A percentile compares a stretch with the other conserved stretches of the same genome.
Conservation (phyloP, 2,329 filamentous ascomycete genomes). For the Rhinocladiella similis region DNA sequence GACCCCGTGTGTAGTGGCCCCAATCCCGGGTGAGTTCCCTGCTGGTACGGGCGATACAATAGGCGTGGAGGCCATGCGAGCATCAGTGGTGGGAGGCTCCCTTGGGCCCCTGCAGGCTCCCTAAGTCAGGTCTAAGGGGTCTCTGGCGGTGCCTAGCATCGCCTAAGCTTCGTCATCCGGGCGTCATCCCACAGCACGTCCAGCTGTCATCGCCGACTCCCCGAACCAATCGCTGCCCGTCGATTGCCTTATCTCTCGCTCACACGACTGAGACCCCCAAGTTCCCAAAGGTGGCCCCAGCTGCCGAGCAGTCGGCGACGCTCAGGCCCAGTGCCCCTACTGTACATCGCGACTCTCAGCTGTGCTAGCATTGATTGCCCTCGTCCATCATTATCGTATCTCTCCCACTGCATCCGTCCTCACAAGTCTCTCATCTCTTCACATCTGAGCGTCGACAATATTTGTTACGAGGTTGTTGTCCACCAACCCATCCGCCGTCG, state of each 20-base stretch:
- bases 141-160: too few relatives aligned
- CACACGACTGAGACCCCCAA: not conserved
- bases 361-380: not conserved
- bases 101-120: too few relatives aligned
- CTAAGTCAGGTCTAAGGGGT: too few relatives aligned
- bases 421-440: not conserved
- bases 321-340: not conserved
- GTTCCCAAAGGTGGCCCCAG: not conserved
- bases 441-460: not conserved
- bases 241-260: constrained; percentile 2
- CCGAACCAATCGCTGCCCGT: not conserved
- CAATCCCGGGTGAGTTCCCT: too few relatives aligned
- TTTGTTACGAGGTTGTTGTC: not conserved
- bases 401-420: not conserved
- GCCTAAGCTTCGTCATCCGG: too few relatives aligned
- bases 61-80: too few relatives aligned
- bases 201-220: not conserved
- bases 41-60: too few relatives aligned
- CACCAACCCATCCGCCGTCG: not conserved
- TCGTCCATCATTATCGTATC: too few relatives aligned
- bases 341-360: not conserved
- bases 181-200: not conserved
- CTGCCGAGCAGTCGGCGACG: not conserved
- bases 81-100: too few relatives aligned
- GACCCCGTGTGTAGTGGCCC: too few relatives aligned